Evolutionary conservation across 495 filamentous ascomycete species (phyloP).

Genomic region (Daldinia caldariorum): DNA sequence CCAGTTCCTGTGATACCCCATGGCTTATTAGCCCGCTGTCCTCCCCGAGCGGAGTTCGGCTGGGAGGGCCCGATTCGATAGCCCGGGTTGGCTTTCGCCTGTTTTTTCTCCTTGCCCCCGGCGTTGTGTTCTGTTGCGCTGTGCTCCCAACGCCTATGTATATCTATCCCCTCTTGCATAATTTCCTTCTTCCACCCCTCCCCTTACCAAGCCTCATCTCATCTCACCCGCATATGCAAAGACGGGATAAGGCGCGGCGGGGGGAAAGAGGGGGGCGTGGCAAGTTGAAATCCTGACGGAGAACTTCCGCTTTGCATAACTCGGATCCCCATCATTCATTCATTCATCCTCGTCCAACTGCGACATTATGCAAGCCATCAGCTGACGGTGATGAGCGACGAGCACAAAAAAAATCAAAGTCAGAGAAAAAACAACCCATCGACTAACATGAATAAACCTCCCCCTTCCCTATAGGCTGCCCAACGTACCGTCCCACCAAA

Average conservation of each 20-base stretch:
- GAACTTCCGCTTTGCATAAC: not conserved
- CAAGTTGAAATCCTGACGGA: not conserved
- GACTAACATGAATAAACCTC: constrained; percentile 7
- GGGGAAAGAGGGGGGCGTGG: too few relatives aligned
- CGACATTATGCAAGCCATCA: constrained; percentile 15
- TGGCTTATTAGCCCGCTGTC: not conserved
- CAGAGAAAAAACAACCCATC: not conserved
- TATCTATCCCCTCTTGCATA: not conserved
- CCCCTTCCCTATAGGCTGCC: constrained; percentile 65
- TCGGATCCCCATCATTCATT: not conserved
- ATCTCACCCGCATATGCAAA: constrained; percentile 30
- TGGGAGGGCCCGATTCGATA: constrained; percentile 9
- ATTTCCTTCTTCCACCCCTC: not conserved
- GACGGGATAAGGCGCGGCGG: constrained; percentile 23
- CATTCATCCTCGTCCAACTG: not conserved
- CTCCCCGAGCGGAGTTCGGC: constrained; percentile 34
- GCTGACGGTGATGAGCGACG: constrained; percentile 12
- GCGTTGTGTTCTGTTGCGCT: not conserved
- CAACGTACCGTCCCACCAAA: constrained; percentile 82
- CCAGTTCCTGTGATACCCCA: not conserved
- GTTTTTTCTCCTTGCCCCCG: constrained; percentile 4
- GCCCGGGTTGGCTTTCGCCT: constrained; percentile 20
- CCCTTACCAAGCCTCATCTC: constrained; percentile 1
- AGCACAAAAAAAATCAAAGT: not conserved
- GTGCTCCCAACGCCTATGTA: not conserved